Evolutionary conservation across 2,329 filamentous ascomycete genomes (phyloP).

Genomic region (Penicillium griseofulvum): DNA sequence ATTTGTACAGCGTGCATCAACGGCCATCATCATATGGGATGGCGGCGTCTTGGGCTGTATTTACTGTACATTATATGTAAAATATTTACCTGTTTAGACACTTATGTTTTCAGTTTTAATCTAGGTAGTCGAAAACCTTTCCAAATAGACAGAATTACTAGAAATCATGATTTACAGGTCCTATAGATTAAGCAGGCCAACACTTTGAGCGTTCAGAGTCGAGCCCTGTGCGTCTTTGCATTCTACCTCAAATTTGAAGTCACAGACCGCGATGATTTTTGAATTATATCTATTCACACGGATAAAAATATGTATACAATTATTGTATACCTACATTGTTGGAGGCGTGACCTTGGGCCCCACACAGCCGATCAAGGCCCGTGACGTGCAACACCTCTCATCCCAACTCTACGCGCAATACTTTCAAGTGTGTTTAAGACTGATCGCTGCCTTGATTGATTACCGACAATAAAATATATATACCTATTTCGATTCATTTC

Average conservation of each 20-base stretch:
- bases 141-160: not conserved
- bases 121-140: not conserved
- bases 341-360: slow-evolving; percentile 5
- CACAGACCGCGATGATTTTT: too few species aligned
- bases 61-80: slow-evolving; percentile 12
- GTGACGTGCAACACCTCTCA: slow-evolving; percentile 10
- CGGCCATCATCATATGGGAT: not conserved
- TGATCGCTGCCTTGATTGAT: not conserved
- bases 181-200: not conserved
- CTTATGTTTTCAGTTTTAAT: not conserved
- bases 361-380: slow-evolving; percentile 5
- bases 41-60: slow-evolving; percentile 1
- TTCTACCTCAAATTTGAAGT: not conserved
- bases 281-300: not conserved
- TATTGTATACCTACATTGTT: not conserved
- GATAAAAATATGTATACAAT: too few species aligned
- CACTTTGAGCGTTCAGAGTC: not conserved
- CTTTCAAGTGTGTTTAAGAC: not conserved
- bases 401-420: slow-evolving; percentile 2
- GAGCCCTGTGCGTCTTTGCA: not conserved
- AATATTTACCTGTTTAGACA: slow-evolving; percentile 2
- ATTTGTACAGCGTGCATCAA: slow-evolving; percentile 9
- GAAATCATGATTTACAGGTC: not conserved
- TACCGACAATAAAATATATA: not conserved
- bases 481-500: not conserved